Conservation (phyloP, 2,329 filamentous ascomycete genomes). For the Decorospora gaudefroyi region DNA sequence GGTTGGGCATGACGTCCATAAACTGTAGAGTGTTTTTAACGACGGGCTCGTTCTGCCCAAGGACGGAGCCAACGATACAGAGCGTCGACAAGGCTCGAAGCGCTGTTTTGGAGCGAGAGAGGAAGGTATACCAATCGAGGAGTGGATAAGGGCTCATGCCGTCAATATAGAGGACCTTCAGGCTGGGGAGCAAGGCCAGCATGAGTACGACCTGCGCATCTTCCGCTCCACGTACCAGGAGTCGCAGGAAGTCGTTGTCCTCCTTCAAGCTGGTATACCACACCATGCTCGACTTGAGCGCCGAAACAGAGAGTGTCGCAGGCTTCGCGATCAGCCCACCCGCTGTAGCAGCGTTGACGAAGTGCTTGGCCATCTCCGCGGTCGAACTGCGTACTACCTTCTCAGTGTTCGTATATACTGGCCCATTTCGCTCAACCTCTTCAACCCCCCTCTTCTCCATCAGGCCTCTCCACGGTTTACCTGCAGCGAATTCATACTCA, state of each 20-base stretch:
- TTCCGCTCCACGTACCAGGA: constrained; percentile 1
- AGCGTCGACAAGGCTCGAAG: not conserved
- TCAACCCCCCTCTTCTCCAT: not conserved
- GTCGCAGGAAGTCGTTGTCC: constrained; percentile 4
- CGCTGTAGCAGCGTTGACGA: not conserved
- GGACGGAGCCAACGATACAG: not conserved
- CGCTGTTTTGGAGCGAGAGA: constrained; percentile 3
- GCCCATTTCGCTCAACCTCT: not conserved
- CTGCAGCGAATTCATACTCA: constrained; percentile 9
- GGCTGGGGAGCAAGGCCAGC: constrained; percentile 3
- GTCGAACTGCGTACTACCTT: not conserved
- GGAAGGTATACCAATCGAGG: constrained; percentile 5
- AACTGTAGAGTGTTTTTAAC: constrained; percentile 2
- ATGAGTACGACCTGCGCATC: constrained; percentile 3
- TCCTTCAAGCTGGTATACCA: constrained; percentile 6
- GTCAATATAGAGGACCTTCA: not conserved
- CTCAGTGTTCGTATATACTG: not conserved
- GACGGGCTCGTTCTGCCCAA: not conserved
- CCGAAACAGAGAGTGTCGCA: not conserved
- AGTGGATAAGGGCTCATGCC: constrained; percentile 4
- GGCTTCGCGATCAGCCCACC: not conserved
- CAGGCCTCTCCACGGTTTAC: not conserved
- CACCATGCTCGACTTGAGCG: constrained; percentile 1
- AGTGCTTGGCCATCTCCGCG: not conserved
- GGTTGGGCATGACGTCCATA: not conserved